A percentile compares a stretch with the other conserved stretches of the same genome.
These are phyloP conservation scores for Geranium rotundifolium DNA, from an alignment of 345 rosid genomes.

Conservation along the genomic window DNA sequence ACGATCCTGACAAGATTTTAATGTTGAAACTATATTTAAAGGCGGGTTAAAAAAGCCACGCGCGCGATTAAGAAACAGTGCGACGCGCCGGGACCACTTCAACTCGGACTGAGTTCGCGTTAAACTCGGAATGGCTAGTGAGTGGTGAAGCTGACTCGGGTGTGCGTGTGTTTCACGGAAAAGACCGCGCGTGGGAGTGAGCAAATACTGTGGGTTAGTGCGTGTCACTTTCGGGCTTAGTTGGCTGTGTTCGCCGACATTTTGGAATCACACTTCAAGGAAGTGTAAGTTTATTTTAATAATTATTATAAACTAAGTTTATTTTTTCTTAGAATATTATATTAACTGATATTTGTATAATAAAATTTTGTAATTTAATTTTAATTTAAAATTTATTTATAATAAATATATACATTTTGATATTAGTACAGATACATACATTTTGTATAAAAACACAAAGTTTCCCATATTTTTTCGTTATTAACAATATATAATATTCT, in stretches of 20 bases:
- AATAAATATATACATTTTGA: no score
- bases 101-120: not conserved
- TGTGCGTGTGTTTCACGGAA: no score
- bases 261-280: not conserved
- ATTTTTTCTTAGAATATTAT: no score
- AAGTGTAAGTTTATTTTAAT: not conserved
- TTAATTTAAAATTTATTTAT: no score
- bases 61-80: not conserved
- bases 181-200: conserved; percentile 12
- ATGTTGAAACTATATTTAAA: no score
- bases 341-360: no score
- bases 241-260: conserved; percentile 24
- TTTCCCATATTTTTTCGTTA: no score
- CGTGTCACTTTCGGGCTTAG: conserved; percentile 14
- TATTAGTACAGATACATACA: no score
- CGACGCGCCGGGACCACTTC: not conserved
- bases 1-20: not conserved
- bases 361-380: no score
- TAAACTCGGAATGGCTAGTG: not conserved
- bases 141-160: not conserved
- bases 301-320: no score
- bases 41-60: not conserved
- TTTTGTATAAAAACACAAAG: no score
- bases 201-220: not conserved
- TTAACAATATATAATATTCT: no score